A percentile compares a stretch with the other conserved stretches of the same genome.
Conservation (phyloP, 73 alveolate species). For the Halteria grandinella region DNA sequence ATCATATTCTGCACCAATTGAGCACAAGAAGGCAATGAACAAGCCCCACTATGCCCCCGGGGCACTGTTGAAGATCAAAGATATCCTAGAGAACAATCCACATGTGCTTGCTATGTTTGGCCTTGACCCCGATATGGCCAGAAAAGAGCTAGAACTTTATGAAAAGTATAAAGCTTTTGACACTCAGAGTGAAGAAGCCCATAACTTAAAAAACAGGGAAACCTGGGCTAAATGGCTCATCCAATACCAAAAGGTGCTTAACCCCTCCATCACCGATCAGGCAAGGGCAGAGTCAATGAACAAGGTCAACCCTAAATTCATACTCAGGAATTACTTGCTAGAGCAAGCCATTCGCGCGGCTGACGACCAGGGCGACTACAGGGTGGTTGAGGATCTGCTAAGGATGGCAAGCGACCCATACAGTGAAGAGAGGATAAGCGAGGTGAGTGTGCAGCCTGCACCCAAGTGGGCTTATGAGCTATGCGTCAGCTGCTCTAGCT, state of each 20-base stretch:
- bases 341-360: slow-evolving; percentile 67
- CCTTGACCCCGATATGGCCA: slow-evolving; percentile 27
- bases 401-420: slow-evolving; percentile 58
- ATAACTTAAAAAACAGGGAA: slow-evolving; percentile 15
- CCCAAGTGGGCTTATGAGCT: slow-evolving; percentile 71
- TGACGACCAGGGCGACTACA: slow-evolving; percentile 59
- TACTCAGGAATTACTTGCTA: slow-evolving; percentile 61
- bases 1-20: slow-evolving; percentile 57
- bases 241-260: slow-evolving; percentile 40
- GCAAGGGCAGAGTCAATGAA: slow-evolving; percentile 49
- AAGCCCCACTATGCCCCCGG: slow-evolving; percentile 7
- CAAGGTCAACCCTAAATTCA: slow-evolving; percentile 57
- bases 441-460: slow-evolving; percentile 42
- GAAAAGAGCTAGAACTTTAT: slow-evolving; percentile 25
- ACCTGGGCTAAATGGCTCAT: slow-evolving; percentile 64
- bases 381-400: slow-evolving; percentile 51
- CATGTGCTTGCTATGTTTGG: slow-evolving; percentile 17
- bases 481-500: slow-evolving; percentile 75
- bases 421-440: slow-evolving; percentile 55
- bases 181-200: slow-evolving; percentile 40
- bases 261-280: slow-evolving; percentile 21
- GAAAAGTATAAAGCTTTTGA: not conserved
- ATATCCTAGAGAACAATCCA: slow-evolving; percentile 43
- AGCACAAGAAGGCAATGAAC: not conserved
- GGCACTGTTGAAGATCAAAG: slow-evolving; percentile 7